Evolutionary conservation across 345 rosid species (phyloP).

Genomic region (Eucalyptus virginea): DNA sequence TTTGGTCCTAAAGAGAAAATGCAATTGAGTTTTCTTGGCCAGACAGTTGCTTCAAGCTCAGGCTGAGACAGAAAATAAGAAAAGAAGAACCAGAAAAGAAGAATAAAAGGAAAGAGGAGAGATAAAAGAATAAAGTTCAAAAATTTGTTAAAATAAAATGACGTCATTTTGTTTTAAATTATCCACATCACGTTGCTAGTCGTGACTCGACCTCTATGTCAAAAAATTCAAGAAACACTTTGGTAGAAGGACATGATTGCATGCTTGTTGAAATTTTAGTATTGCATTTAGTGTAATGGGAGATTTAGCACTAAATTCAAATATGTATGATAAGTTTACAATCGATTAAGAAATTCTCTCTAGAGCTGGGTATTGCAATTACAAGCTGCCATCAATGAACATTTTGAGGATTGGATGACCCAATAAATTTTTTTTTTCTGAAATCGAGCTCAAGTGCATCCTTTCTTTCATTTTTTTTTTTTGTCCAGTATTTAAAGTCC

Average conservation of each 20-base stretch:
- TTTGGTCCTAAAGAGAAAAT: fast-evolving
- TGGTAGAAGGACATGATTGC: neutral
- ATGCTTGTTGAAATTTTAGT: neutral
- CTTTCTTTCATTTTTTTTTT: neutral
- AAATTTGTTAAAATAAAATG: neutral
- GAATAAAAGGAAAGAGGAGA: neutral
- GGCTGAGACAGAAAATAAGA: neutral
- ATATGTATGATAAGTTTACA: neutral
- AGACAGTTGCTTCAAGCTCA: neutral
- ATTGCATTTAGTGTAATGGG: neutral
- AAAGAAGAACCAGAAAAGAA: neutral
- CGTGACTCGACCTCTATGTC: neutral
- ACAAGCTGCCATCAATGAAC: neutral
- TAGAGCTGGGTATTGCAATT: neutral
- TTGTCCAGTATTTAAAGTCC: neutral
- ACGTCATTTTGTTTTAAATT: fast-evolving
- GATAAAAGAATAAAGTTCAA: neutral
- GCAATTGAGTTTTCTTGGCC: neutral
- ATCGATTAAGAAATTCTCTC: neutral
- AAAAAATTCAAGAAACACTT: neutral
- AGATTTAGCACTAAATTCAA: neutral
- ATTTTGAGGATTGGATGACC: neutral
- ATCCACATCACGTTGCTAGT: neutral
- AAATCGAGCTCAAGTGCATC: neutral
- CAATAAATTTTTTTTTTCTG: neutral